Conservation (phyloP, 1,284 basidiomycete genomes). For the Agroathelia rolfsii region DNA sequence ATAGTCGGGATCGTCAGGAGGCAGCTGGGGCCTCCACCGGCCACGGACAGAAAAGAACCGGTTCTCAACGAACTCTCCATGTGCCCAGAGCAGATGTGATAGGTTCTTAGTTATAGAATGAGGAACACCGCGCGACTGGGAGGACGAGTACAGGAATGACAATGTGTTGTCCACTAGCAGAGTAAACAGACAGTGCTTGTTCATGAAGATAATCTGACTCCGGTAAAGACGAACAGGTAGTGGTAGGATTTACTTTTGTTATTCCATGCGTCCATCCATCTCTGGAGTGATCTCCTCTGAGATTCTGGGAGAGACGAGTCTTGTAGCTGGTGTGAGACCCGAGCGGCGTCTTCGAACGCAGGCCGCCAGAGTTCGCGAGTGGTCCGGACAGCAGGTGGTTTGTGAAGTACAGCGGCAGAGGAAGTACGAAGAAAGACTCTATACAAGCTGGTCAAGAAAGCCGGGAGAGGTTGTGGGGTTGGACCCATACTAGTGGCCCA, state of each 20-base stretch:
- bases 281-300: conserved; percentile 23
- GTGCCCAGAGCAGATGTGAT: conserved; percentile 24
- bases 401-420: conserved; percentile 54
- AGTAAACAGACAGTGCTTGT: conserved; percentile 10
- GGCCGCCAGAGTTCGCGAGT: conserved; percentile 46
- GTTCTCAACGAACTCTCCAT: conserved; percentile 16
- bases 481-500: too few species aligned
- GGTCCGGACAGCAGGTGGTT: conserved; percentile 30
- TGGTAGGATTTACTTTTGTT: conserved; percentile 24
- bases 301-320: conserved; percentile 15
- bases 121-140: conserved; percentile 48
- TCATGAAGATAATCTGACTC: neutral
- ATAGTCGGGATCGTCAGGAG: conserved; percentile 16
- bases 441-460: conserved; percentile 50
- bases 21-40: conserved; percentile 38
- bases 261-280: conserved; percentile 45
- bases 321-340: conserved; percentile 30
- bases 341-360: conserved; percentile 42
- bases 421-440: conserved; percentile 49
- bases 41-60: conserved; percentile 14
- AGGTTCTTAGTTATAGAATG: conserved; percentile 47
- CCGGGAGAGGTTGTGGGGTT: conserved; percentile 27
- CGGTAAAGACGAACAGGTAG: conserved; percentile 7
- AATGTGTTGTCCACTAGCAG: conserved; percentile 50
- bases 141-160: conserved; percentile 42